Evolutionary conservation across 768 basidiomycete genomes (phyloP), one percentile per base, ranked within the genome.

Genomic region (Xerocomus brunneocitrinus): DNA sequence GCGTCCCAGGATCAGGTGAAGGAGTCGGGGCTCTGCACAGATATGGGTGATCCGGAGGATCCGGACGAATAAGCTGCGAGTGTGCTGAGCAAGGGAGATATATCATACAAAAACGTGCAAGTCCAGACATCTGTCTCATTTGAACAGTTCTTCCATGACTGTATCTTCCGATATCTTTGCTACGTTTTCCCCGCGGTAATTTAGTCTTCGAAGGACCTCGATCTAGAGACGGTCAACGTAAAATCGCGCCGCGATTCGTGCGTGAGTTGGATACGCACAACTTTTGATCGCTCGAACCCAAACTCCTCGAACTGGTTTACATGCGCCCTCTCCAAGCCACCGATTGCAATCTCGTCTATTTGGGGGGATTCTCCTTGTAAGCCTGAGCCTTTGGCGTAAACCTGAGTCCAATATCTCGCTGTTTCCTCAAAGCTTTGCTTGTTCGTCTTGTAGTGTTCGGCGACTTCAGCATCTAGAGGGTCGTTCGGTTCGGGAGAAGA

Each of bases 391-490:
- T 86, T 88, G 3, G 95, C 95, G 66, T 97, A 97, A 25, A 87
- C 83, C 62, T 89, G 84, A 1, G 94, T 91, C 95, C 95, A 98
- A 68, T 95, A 94, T 36, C 81, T 78, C 52, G 95, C 95, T 3
- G 95, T 98, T 36, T 89, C 89, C 53, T 95, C 90, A 60, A 98
- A 98, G 62, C 87, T 85, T 22, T 74, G 73, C 67, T 87, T 87
- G 68, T 87, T 90, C 12, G 93, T 91, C 69, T 89, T 88, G 63
- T 90, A 98, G 66, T 97, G 95, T 68, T 97, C 97, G 10, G 95
- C 95, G 10, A 98, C 95, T 72, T 98, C 94, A 0, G 95, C 95
- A 65, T 98, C 95, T 72, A 97, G 95, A 0, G 95, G 95, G 66
- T 98, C 95, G 57, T 89, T 89, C 7, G 95, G 95, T 67, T 97